phyloP scores from a whole-genome alignment of 129 eudicot species.

The Gnaphalium uliginosum region DNA sequence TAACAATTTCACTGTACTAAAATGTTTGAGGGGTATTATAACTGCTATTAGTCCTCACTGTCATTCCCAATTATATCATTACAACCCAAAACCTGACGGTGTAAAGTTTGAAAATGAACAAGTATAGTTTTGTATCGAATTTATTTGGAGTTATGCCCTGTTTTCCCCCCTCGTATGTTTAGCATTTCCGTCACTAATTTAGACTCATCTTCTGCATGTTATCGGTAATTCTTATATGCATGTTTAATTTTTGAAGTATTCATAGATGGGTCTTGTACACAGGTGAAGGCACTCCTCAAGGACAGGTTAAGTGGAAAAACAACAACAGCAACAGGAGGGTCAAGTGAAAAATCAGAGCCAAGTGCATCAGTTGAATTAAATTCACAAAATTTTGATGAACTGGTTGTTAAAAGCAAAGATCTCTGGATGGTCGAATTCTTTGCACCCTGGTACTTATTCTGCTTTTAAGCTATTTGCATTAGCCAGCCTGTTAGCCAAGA shows the following conservation, averaged over 20 bases:
- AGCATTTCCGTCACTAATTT: background rate
- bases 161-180: background rate
- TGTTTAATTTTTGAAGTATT: slow-evolving; percentile 20
- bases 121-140: background rate
- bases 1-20: background rate
- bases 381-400: slow-evolving; percentile 79
- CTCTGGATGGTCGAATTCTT: slow-evolving; percentile 95
- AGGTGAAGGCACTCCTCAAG: slow-evolving; percentile 83
- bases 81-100: background rate
- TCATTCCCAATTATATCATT: background rate
- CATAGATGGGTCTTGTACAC: slow-evolving; percentile 11
- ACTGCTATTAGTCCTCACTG: background rate
- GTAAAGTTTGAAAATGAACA: slow-evolving; percentile 13
- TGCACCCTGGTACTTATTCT: slow-evolving; percentile 82
- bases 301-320: slow-evolving; percentile 80
- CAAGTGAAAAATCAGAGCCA: slow-evolving; percentile 76
- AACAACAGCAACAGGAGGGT: slow-evolving; percentile 46
- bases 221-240: slow-evolving; percentile 9
- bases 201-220: slow-evolving; percentile 6
- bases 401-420: slow-evolving; percentile 84
- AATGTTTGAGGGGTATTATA: background rate
- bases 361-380: slow-evolving; percentile 76
- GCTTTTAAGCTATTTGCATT: slow-evolving; percentile 3
- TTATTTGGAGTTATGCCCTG: background rate
- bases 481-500: slow-evolving; percentile 1